Evolutionary conservation across 108 stramenopile genomes (phyloP), one percentile per base, ranked within the genome.

Genomic region (Cylindrotheca fusiformis): DNA sequence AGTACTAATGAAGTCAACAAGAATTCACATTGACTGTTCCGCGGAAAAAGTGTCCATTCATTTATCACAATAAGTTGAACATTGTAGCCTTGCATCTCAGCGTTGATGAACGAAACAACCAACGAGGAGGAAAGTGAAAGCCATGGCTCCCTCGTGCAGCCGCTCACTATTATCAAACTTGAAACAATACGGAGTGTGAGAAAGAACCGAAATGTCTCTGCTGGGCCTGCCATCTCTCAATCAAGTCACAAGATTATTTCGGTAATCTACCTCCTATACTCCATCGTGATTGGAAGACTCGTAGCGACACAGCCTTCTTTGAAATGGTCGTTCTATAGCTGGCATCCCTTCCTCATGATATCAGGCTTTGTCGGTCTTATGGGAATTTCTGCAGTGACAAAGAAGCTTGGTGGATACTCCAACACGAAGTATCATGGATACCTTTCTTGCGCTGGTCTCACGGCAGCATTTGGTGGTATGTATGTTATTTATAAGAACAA

Each of bases 381-480:
- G 75, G 88, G 88, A 10, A 70, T 76, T 24, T 78, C 72, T 27
- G 72, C 77, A 21, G 45, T 82, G 0, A 86, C 79, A 27, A 90
- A 90, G 63, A 90, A 90, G 60, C 47, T 79, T 4, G 83, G 83
- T 58, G 88, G 88, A 18, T 90, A 90, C 68, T 68, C 76, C 55
- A 90, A 90, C 55, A 90, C 88, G 33, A 90, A 90, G 72, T 33
- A 80, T n/a, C 88, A 90, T 47, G 88, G 79, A 0, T 73, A 84
- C 4, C 63, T 90, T 32, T 72, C 83, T 0, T 81, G 73, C 55
- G 46, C 36, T 25, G 85, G 85, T 17, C 29, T 83, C 22, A 28
- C 82, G 1, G 17, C 68, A 10, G 54, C 71, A 1, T 48, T 51
- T 25, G 71, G 53, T 23, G 88, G 88, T 17, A 45, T 86, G 17